A percentile compares a stretch with the other conserved stretches of the same genome.
These are phyloP conservation scores for Microdochium trichocladiopsis DNA, from an alignment of 2,329 filamentous ascomycete genomes.

Conservation along the genomic window DNA sequence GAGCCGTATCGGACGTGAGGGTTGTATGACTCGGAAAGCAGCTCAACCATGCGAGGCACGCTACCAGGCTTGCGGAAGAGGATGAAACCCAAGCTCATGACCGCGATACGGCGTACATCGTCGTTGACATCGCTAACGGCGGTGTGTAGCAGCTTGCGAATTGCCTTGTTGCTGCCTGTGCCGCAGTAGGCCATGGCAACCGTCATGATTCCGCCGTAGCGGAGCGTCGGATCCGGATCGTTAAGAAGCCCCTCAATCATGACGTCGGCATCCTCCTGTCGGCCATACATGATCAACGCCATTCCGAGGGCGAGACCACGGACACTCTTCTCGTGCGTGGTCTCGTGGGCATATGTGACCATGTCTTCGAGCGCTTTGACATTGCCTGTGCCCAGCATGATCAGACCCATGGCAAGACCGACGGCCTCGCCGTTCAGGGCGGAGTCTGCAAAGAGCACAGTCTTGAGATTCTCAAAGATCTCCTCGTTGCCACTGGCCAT, in stretches of 20 bases:
- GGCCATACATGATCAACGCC: conserved; percentile 96
- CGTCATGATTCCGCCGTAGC: conserved; percentile 98
- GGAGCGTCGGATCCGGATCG: conserved; percentile 86
- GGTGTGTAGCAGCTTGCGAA: conserved; percentile 88
- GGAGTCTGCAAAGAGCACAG: conserved; percentile 85
- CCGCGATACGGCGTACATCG: conserved; percentile 89
- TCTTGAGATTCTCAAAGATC: conserved; percentile 86
- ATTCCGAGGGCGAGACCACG: conserved; percentile 92
- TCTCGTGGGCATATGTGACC: conserved; percentile 96
- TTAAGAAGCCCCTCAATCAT: conserved; percentile 89
- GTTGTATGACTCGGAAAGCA: conserved; percentile 97
- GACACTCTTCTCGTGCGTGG: conserved; percentile 97
- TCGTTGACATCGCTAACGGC: conserved; percentile 98
- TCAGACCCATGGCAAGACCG: conserved; percentile 90
- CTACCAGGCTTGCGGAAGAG: conserved; percentile 96
- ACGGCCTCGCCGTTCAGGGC: conserved; percentile 96
- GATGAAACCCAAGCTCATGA: conserved; percentile 97
- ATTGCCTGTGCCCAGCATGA: conserved; percentile 98
- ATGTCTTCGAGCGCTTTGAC: conserved; percentile 90
- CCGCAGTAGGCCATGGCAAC: conserved; percentile 96
- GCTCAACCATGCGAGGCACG: conserved; percentile 96
- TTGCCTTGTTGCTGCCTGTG: conserved; percentile 96
- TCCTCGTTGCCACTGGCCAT: conserved; percentile 92
- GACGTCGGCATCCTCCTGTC: conserved; percentile 90
- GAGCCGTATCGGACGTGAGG: conserved; percentile 96